These are phyloP conservation scores for Pontederia crassipes DNA, from an alignment of 176 grass and related monocot species.

Conservation along the genomic window DNA sequence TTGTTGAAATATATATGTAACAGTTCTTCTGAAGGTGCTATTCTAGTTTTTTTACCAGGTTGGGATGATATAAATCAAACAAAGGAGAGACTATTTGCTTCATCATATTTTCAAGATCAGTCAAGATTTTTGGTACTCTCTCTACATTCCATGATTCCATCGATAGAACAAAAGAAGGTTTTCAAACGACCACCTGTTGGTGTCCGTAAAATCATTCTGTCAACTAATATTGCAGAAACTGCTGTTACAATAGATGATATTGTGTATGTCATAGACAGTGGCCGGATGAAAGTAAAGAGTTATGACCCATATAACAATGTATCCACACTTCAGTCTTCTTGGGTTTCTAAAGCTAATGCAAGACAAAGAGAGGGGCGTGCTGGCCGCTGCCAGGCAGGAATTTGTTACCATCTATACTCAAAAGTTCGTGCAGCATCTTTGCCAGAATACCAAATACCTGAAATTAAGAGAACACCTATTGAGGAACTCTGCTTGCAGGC, in stretches of 20 bases:
- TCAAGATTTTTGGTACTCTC: constrained; percentile 68
- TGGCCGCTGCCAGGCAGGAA: constrained; percentile 88
- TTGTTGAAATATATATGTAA: constrained; percentile 70
- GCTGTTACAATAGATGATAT: constrained; percentile 96
- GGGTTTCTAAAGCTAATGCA: constrained; percentile 90
- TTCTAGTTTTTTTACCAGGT: constrained; percentile 89
- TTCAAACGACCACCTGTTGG: constrained; percentile 54
- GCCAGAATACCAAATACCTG: constrained; percentile 71
- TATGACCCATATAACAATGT: constrained; percentile 98
- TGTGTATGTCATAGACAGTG: constrained; percentile 89
- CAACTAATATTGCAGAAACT: constrained; percentile 96
- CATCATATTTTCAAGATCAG: constrained; percentile 48
- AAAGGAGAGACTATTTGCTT: constrained; percentile 59
- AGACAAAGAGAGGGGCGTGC: constrained; percentile 84
- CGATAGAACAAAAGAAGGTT: constrained; percentile 83
- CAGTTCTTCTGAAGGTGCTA: constrained; percentile 73
- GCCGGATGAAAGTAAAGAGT: constrained; percentile 97
- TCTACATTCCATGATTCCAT: constrained; percentile 93
- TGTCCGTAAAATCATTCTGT: constrained; percentile 93
- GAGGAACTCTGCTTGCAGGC: constrained; percentile 96
- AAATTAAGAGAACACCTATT: constrained; percentile 96
- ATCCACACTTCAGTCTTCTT: constrained; percentile 87
- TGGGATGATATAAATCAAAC: constrained; percentile 98
- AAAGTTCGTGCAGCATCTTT: constrained; percentile 69
- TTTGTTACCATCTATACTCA: constrained; percentile 88